Percentiles rank a stretch among this genome's conserved stretches.
phyloP scores from a whole-genome alignment of 2,329 filamentous ascomycete genomes.

The Phaeosphaeria sp. region DNA sequence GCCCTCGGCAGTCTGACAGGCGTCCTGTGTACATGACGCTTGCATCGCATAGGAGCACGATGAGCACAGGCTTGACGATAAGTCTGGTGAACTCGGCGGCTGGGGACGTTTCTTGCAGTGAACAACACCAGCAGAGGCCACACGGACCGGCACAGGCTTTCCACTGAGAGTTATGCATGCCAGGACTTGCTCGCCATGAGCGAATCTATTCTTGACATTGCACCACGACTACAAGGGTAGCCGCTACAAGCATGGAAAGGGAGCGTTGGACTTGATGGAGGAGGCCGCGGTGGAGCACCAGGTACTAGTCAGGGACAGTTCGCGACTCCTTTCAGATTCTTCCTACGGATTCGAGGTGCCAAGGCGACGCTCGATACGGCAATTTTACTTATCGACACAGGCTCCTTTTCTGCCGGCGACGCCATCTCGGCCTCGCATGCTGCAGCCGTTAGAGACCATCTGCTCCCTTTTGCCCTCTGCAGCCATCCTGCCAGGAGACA shows the following conservation, averaged over 20 bases:
- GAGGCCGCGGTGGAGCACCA: not conserved
- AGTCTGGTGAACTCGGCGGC: not conserved
- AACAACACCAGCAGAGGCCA: not conserved
- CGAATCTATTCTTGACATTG: no score
- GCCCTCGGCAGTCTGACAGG: not conserved
- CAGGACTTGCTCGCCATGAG: no score
- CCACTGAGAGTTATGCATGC: no score
- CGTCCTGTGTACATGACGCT: not conserved
- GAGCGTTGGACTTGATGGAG: not conserved
- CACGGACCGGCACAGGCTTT: no score
- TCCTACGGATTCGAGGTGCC: slow-evolving; percentile 23
- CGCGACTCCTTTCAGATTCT: slow-evolving; percentile 21
- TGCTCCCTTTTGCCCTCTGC: not conserved
- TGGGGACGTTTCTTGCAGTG: not conserved
- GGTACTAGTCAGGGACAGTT: slow-evolving; percentile 4
- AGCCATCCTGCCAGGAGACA: slow-evolving; percentile 9
- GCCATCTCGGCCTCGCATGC: not conserved
- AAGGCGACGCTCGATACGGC: slow-evolving; percentile 23
- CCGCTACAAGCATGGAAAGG: not conserved
- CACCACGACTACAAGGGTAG: no score
- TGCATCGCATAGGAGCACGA: not conserved
- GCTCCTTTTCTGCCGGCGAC: slow-evolving; percentile 27
- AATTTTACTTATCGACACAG: slow-evolving; percentile 27
- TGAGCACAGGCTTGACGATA: not conserved
- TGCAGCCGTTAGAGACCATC: not conserved